Evolutionary conservation across 192 early-diverging fungal species (phyloP), one percentile per base, ranked within the genome.

Genomic region (Coemansia sp.): DNA sequence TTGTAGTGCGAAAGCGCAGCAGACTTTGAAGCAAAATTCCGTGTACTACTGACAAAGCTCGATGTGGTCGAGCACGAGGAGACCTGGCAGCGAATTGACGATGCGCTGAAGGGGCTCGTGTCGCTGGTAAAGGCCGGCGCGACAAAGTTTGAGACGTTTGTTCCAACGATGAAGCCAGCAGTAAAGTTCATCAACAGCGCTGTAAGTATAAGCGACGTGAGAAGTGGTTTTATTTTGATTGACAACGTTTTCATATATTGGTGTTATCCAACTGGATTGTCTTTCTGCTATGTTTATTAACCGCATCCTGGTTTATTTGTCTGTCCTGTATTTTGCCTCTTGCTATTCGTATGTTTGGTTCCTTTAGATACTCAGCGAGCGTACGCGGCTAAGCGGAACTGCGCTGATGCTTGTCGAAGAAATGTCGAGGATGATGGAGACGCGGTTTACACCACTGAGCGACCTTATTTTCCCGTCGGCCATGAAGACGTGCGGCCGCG

Each of bases 331-430:
- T 23, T 29, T 53, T 22, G 13, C 58, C 32, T 55, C 11, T 34
- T 42, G 3, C 11, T 42, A 16, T 42, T 35, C 11, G 34, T 35
- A 9, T 42, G 16, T 42, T 13, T 10, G 16, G 6, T 16, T 42
- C 2, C 18, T 13, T 10, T 81, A 93, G 91, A 65, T 91, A 27
- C 39, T 76, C 25, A 88, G 86, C 22, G 92, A 94, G 45, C 77
- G 92, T 50, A 90, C 90, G n/a, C 72, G 87, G 2, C 78, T 94
- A 5, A 88, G 89, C 14, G 85, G 86, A 36, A 79, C 90, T n/a
- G 90, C 84, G 20, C 73, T 84, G 50, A 74, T 73, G 52, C 72
- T 91, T 24, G 64, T 90, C 20, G 86, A 89, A 62, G 81, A 82
- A 36, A 60, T 92, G 50, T 77, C 87, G n/a, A 77, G 75, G 39